phyloP scores from a whole-genome alignment of 2,329 filamentous ascomycete species.

The Fusarium coffeatum region DNA sequence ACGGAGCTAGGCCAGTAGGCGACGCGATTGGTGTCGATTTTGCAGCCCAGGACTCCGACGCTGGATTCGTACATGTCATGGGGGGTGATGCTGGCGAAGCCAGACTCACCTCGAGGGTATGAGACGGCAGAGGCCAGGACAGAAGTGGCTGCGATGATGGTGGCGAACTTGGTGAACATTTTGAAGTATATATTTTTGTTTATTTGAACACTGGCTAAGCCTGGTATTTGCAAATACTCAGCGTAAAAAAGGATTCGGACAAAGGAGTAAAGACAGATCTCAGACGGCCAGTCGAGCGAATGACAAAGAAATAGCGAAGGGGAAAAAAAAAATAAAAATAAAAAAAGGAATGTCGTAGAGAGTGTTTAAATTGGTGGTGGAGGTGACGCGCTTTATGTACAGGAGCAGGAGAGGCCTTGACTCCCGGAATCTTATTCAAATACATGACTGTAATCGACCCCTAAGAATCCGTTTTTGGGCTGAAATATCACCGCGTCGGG shows the following conservation, averaged over 20 bases:
- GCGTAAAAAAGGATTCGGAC: slow-evolving; percentile 43
- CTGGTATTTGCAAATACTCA: slow-evolving; percentile 45
- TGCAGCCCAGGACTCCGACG: slow-evolving; percentile 69
- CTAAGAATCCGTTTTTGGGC: no score
- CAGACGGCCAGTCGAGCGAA: slow-evolving; percentile 46
- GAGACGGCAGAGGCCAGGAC: slow-evolving; percentile 46
- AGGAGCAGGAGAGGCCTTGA: slow-evolving; percentile 14
- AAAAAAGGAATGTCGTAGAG: slow-evolving; percentile 41
- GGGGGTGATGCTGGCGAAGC: slow-evolving; percentile 59
- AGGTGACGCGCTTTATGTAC: slow-evolving; percentile 41
- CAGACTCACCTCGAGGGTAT: slow-evolving; percentile 42
- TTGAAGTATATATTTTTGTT: slow-evolving; percentile 33
- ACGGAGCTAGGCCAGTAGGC: slow-evolving; percentile 68
- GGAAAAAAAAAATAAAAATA: no score
- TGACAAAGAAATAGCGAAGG: slow-evolving; percentile 25
- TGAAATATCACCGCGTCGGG: no score
- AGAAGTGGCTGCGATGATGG: slow-evolving; percentile 48
- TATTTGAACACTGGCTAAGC: slow-evolving; percentile 44
- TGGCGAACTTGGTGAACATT: slow-evolving; percentile 48
- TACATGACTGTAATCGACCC: no score
- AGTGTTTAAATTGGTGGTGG: slow-evolving; percentile 31
- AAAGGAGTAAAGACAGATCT: slow-evolving; percentile 45
- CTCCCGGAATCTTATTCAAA: slow-evolving; percentile 12
- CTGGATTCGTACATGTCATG: slow-evolving; percentile 68
- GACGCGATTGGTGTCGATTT: slow-evolving; percentile 69